These are phyloP conservation scores for Citrullus amarus DNA, from an alignment of 306 rosid genomes.

Conservation along the genomic window DNA sequence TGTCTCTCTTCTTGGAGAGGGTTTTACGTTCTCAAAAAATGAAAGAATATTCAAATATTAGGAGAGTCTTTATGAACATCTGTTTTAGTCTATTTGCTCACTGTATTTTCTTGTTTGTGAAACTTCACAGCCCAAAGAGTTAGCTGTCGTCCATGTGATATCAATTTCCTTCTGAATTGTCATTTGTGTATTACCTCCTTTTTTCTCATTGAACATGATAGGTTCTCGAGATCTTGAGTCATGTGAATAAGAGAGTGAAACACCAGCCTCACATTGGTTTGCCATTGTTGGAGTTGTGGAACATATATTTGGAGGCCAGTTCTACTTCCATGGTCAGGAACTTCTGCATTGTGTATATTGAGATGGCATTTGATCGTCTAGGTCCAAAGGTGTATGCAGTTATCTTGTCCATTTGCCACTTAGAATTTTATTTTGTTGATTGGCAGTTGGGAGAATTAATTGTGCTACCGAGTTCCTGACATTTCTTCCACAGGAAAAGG, in stretches of 20 bases:
- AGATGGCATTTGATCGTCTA: conserved; percentile 91
- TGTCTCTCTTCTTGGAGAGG: not conserved
- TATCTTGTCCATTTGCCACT: not conserved
- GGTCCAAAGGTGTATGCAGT: conserved; percentile 33
- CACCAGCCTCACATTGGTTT: conserved; percentile 72
- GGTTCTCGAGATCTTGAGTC: conserved; percentile 97
- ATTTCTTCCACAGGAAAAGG: conserved; percentile 51
- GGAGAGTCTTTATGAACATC: not conserved
- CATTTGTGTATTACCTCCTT: not conserved
- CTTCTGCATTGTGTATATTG: conserved; percentile 83
- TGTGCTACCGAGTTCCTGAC: conserved; percentile 6
- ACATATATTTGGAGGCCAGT: conserved; percentile 45
- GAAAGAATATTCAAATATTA: not conserved
- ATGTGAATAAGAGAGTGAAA: conserved; percentile 95
- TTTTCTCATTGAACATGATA: conserved; percentile 19
- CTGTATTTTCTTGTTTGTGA: not conserved
- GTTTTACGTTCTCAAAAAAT: not conserved
- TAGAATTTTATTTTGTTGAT: not conserved
- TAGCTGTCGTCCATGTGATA: not conserved
- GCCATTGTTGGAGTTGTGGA: conserved; percentile 75
- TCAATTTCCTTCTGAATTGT: not conserved
- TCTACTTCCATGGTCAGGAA: conserved; percentile 76
- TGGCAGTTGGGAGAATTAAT: conserved; percentile 12
- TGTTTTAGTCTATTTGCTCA: not conserved
- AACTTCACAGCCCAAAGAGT: not conserved